Percentiles rank a stretch among this genome's conserved stretches.
Evolutionary conservation across 805 yeast species (phyloP).

Genomic region (Sugiyamaella smithiae): DNA sequence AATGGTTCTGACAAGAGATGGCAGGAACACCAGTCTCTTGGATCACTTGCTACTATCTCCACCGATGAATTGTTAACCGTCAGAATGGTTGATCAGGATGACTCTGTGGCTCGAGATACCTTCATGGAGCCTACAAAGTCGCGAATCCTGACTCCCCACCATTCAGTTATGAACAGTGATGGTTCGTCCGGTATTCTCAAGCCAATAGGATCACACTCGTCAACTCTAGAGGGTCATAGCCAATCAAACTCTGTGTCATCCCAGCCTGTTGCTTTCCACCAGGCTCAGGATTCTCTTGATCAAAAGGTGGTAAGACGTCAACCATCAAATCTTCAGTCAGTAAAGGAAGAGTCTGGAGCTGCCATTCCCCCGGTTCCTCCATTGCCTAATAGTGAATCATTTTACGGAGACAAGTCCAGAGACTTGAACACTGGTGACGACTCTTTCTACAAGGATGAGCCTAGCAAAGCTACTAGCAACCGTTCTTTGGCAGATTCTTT

Average conservation of each 20-base stretch:
- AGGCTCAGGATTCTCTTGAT: constrained; percentile 6
- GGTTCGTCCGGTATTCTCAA: constrained; percentile 33
- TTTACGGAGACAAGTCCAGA: too few species aligned
- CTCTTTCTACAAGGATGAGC: too few species aligned
- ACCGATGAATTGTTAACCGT: constrained; percentile 81
- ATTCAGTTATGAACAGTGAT: constrained; percentile 31
- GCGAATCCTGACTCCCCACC: constrained; percentile 25
- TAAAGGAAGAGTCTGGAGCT: constrained; percentile 6
- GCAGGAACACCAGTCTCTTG: constrained; percentile 61
- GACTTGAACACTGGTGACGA: neutral
- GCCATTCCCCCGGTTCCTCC: neutral
- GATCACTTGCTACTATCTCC: constrained; percentile 78
- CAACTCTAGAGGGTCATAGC: constrained; percentile 25
- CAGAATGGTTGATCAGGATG: constrained; percentile 55
- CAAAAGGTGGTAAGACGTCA: constrained; percentile 2
- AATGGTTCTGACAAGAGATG: constrained; percentile 36
- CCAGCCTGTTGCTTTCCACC: constrained; percentile 1
- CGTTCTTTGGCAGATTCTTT: constrained; percentile 3
- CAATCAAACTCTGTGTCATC: constrained; percentile 10
- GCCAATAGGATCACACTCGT: constrained; percentile 32
- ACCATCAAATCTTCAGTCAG: constrained; percentile 6
- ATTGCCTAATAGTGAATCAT: neutral
- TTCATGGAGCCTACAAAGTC: constrained; percentile 29
- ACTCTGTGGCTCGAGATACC: constrained; percentile 17
- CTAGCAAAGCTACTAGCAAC: too few species aligned